Evolutionary conservation across 805 yeast genomes (phyloP).

Genomic region (Zygosaccharomyces bailii): DNA sequence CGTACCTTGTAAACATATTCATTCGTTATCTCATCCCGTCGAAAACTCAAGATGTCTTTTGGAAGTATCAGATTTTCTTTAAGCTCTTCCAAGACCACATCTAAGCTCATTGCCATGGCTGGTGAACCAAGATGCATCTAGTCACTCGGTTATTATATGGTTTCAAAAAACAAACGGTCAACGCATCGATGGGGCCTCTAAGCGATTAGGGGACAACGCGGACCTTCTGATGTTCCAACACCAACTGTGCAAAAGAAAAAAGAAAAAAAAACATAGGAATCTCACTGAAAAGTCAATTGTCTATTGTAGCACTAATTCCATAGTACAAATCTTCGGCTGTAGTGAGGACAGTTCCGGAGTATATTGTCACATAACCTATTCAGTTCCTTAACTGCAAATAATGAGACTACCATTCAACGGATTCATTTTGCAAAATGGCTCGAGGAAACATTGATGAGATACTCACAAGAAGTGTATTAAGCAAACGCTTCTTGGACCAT

Average conservation of each 20-base stretch:
- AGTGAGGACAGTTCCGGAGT: too few relatives aligned
- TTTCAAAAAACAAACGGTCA: neutral
- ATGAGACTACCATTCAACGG: too few relatives aligned
- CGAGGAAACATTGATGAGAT: too few relatives aligned
- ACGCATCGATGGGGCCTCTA: neutral
- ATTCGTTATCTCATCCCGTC: constrained; percentile 13
- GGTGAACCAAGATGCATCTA: neutral
- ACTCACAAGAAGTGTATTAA: too few relatives aligned
- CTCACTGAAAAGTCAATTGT: too few relatives aligned
- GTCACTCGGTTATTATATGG: neutral
- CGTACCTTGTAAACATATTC: constrained; percentile 21
- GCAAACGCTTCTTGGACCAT: too few relatives aligned
- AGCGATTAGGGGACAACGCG: neutral
- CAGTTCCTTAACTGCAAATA: too few relatives aligned
- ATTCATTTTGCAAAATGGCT: too few relatives aligned
- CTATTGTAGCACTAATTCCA: too few relatives aligned
- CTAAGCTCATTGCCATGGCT: constrained; percentile 10
- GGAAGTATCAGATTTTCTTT: constrained; percentile 31
- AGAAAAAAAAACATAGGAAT: neutral
- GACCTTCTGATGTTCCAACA: neutral
- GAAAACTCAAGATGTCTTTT: constrained; percentile 18
- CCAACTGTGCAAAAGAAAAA: neutral
- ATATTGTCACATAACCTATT: too few relatives aligned
- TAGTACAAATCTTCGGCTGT: too few relatives aligned
- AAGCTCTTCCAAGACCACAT: constrained; percentile 20